Evolutionary conservation across 768 basidiomycete species (phyloP), one percentile per base, ranked within the genome.

Genomic region (Coprinellus aureogranulatus): DNA sequence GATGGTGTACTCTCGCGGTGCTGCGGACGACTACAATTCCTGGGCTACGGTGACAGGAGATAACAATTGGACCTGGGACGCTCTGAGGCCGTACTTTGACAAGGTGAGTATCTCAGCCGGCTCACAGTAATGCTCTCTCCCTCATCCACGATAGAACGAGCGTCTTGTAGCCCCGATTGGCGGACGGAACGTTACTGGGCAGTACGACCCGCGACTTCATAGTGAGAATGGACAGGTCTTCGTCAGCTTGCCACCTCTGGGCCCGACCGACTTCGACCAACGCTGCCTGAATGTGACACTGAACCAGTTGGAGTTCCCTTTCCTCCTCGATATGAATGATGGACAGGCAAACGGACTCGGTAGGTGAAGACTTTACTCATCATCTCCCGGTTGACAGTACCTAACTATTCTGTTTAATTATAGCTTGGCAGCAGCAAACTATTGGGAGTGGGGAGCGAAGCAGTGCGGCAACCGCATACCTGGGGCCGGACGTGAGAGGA

Each of bases 1-100:
- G 14, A 67, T 70, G 66, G 58, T 65, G 2, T 75, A 72, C 46
- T 71, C 72, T 11, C 70, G 72, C 6, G 73, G 73, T 26, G 66
- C 71, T 1, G 50, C 61, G 20, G 70, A 72, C 5, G 74, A 75
- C 46, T 74, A 64, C 47, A 66, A 75, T 58, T 64, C 69, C 4
- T 74, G 63, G 57, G 74, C 72, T 12, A 55, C 27, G 0, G 37
- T 73, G 8, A 68, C 70, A 27, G 64, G 65, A 4, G 72, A 73
- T 44, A 49, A 50, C 3, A 69, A 72, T 0, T 75, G 71, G 69
- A 69, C 63, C 16, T 74, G 73, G 74, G 57, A 71, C 18, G 65
- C 56, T 22, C 44, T 75, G 5, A 58, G 67, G 47, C 68, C 59
- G 1, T 72, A 72, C 57, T 58, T 71, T 54, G 40, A 55, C 55